phyloP scores from a whole-genome alignment of 2,329 filamentous ascomycete genomes.

The Decorospora gaudefroyi region DNA sequence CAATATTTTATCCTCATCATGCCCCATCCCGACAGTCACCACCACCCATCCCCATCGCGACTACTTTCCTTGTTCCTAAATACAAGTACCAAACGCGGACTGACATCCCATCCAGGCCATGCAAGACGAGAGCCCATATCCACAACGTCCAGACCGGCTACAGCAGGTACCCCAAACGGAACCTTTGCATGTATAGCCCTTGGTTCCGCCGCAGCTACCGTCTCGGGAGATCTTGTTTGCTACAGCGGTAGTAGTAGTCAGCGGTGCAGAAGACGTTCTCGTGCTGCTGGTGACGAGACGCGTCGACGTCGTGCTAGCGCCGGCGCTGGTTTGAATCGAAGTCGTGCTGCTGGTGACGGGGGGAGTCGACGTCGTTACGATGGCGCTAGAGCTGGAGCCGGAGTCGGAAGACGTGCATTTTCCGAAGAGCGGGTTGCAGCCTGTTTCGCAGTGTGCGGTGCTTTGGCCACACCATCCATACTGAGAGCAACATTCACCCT shows the following conservation, averaged over 20 bases:
- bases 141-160: neutral
- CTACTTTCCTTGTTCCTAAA: too few species aligned
- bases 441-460: too few species aligned
- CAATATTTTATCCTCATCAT: too few species aligned
- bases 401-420: constrained; percentile 1
- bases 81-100: constrained; percentile 3
- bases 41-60: too few species aligned
- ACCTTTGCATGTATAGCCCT: constrained; percentile 5
- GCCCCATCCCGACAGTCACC: too few species aligned
- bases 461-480: too few species aligned
- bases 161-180: constrained; percentile 7
- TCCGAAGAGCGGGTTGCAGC: constrained; percentile 10
- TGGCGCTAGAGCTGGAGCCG: neutral
- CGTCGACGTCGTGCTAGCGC: neutral
- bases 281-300: constrained; percentile 4
- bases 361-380: constrained; percentile 3
- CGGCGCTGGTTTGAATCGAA: neutral
- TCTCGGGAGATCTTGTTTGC: neutral
- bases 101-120: constrained; percentile 8
- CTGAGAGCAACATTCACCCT: constrained; percentile 28
- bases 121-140: constrained; percentile 1
- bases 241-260: neutral
- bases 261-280: constrained; percentile 1
- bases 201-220: constrained; percentile 3
- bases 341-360: neutral